These are phyloP conservation scores for Aspergillus calidoustus DNA, from an alignment of 2,329 filamentous ascomycete species.

Conservation along the genomic window DNA sequence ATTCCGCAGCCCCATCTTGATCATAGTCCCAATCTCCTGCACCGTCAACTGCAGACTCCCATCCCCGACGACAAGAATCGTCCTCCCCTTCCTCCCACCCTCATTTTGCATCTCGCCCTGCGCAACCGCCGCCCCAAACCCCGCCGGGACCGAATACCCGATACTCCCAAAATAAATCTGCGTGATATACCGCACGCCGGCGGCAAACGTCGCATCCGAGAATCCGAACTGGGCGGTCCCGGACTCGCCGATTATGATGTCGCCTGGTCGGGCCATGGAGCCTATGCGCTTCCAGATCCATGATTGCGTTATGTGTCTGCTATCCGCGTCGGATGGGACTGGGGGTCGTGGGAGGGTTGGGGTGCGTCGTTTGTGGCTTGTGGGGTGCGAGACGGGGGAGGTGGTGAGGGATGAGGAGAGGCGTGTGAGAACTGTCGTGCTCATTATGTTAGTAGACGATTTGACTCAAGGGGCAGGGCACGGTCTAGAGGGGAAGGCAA, in stretches of 20 bases:
- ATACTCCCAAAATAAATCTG: conserved; percentile 73
- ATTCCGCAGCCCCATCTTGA: conserved; percentile 63
- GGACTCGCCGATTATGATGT: conserved; percentile 81
- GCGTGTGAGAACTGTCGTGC: not conserved
- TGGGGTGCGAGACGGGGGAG: not conserved
- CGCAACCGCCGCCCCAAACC: conserved; percentile 71
- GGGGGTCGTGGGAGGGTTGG: not conserved
- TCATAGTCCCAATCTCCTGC: conserved; percentile 81
- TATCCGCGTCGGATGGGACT: conserved; percentile 23
- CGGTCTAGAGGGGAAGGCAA: not conserved
- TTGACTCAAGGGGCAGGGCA: not conserved
- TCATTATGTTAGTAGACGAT: not conserved
- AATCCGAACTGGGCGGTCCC: conserved; percentile 84
- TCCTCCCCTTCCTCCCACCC: conserved; percentile 57
- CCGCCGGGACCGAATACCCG: conserved; percentile 63
- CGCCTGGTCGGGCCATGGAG: conserved; percentile 68
- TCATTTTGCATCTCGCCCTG: conserved; percentile 58
- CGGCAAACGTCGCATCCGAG: conserved; percentile 76
- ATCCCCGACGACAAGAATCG: conserved; percentile 83
- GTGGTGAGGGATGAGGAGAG: not conserved
- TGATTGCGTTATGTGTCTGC: conserved; percentile 48
- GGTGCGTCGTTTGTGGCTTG: not conserved
- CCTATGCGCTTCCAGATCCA: conserved; percentile 74
- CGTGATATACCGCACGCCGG: conserved; percentile 70
- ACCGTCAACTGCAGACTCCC: conserved; percentile 82